These are phyloP conservation scores for Rosa hybrid DNA, from an alignment of 331 rosid genomes.

Conservation along the genomic window DNA sequence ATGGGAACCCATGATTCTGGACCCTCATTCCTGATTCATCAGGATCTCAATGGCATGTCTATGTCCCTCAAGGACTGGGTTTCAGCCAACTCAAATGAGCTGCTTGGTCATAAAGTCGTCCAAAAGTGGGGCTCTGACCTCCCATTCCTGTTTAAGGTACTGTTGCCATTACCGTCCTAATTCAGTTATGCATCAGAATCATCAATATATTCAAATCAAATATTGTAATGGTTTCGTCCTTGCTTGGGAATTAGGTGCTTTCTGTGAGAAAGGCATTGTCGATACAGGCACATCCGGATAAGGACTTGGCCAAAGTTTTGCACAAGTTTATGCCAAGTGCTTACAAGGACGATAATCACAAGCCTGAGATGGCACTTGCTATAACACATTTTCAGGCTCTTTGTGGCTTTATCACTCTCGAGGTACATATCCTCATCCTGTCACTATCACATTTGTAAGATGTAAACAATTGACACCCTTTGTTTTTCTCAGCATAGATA, in stretches of 20 bases:
- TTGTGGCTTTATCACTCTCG: slow-evolving; percentile 74
- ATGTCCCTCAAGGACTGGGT: slow-evolving; percentile 79
- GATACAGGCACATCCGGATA: slow-evolving; percentile 96
- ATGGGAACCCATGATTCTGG: slow-evolving; percentile 94
- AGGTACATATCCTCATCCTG: slow-evolving; percentile 42
- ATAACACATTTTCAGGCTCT: slow-evolving; percentile 81
- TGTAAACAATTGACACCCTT: neutral
- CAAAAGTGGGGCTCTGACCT: slow-evolving; percentile 81
- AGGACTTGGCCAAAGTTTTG: slow-evolving; percentile 75
- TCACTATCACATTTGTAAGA: neutral
- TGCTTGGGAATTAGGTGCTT: slow-evolving; percentile 56
- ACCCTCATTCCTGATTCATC: slow-evolving; percentile 63
- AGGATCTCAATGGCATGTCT: slow-evolving; percentile 19
- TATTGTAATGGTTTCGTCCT: neutral
- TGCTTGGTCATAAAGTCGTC: slow-evolving; percentile 68
- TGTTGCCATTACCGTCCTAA: neutral
- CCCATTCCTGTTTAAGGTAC: slow-evolving; percentile 90
- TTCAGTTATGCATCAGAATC: neutral
- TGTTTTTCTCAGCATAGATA: neutral
- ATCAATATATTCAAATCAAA: neutral
- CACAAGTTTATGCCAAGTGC: slow-evolving; percentile 67
- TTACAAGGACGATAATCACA: slow-evolving; percentile 90
- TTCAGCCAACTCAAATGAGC: slow-evolving; percentile 53
- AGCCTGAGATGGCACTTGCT: slow-evolving; percentile 97
- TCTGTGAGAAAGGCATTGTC: slow-evolving; percentile 89